Evolutionary conservation across 495 filamentous ascomycete genomes (phyloP).

Genomic region (Aspergillus biplanus): DNA sequence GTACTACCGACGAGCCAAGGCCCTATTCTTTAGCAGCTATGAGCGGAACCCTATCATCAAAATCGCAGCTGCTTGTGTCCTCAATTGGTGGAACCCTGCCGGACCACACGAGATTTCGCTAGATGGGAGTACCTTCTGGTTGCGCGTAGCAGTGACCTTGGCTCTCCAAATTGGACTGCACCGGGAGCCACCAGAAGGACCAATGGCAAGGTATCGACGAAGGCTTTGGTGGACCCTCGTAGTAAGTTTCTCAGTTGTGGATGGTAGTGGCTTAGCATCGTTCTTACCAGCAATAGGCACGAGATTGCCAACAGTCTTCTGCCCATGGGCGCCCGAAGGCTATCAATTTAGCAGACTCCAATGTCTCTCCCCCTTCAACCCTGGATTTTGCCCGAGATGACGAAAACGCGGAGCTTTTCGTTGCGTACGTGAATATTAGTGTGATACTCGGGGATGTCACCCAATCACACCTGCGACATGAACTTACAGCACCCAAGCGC

Average conservation of each 20-base stretch:
- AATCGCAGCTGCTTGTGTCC: not conserved
- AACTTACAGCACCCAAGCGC: no score
- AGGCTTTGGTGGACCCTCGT: not conserved
- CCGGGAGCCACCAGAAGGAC: not conserved
- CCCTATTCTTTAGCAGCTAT: not conserved
- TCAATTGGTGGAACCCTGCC: not conserved
- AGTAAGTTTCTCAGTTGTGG: not conserved
- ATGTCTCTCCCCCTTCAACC: no score
- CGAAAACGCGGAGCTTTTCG: no score
- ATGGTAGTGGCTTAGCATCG: not conserved
- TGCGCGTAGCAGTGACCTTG: not conserved
- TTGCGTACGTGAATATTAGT: no score
- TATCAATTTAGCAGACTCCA: not conserved
- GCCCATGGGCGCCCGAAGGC: not conserved
- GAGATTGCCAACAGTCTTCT: not conserved
- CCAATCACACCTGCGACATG: no score
- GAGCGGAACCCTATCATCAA: not conserved
- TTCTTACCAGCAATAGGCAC: not conserved
- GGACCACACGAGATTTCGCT: not conserved
- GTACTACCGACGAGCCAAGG: not conserved
- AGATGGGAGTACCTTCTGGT: not conserved
- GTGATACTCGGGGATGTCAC: no score
- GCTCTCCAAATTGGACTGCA: not conserved
- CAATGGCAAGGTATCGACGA: not conserved
- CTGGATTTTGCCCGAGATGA: not conserved